phyloP scores from a whole-genome alignment of 1,284 basidiomycete species.

The Chalciporus sp. region DNA sequence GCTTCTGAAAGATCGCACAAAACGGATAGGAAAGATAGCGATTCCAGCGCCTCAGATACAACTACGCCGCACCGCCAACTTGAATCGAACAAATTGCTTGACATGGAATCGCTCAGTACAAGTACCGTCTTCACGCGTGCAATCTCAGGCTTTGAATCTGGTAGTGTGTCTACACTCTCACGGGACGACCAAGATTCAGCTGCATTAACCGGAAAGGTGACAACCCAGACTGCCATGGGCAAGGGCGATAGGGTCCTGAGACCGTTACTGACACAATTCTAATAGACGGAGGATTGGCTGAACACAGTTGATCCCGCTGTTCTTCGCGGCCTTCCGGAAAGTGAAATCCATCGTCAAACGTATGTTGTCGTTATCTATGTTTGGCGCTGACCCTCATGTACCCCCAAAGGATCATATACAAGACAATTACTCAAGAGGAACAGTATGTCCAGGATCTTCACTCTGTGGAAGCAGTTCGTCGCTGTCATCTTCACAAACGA shows the following conservation, averaged over 20 bases:
- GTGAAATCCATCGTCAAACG: slow-evolving; percentile 86
- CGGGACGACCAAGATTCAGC: no score
- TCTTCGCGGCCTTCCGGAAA: slow-evolving; percentile 67
- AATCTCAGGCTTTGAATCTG: no score
- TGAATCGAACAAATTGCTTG: no score
- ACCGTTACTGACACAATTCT: slow-evolving; percentile 22
- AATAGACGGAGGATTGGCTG: slow-evolving; percentile 68
- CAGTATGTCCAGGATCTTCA: slow-evolving; percentile 91
- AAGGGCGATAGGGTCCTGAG: slow-evolving; percentile 2
- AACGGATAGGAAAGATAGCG: no score
- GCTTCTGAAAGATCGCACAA: no score
- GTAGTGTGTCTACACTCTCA: no score
- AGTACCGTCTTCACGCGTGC: no score
- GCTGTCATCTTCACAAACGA: background rate
- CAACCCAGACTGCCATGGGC: no score
- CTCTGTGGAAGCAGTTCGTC: slow-evolving; percentile 71
- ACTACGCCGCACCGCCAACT: no score
- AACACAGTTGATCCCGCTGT: slow-evolving; percentile 71
- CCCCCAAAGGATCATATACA: slow-evolving; percentile 79
- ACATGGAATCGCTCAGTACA: no score
- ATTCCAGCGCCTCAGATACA: no score
- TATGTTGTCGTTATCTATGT: slow-evolving; percentile 35
- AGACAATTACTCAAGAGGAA: slow-evolving; percentile 89
- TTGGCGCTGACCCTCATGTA: background rate
- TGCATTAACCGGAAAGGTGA: no score